phyloP scores from a whole-genome alignment of 805 yeast genomes.

The Candida endomychidarum region DNA sequence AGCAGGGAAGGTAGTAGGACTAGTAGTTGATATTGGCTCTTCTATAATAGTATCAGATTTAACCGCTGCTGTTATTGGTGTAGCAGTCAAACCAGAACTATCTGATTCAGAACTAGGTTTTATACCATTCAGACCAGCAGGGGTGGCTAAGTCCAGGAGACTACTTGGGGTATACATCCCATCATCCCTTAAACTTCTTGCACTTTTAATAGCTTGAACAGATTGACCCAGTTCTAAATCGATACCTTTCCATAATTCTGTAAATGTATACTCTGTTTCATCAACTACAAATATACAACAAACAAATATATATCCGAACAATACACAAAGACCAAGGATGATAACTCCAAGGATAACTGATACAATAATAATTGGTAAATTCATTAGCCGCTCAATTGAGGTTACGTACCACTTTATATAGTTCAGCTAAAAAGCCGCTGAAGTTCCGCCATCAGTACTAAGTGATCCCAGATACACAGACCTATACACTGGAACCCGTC shows the following conservation, averaged over 20 bases:
- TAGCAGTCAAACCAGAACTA: neutral
- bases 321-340: neutral
- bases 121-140: no score
- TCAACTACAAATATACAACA: slow-evolving; percentile 1
- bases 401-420: neutral
- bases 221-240: slow-evolving; percentile 6
- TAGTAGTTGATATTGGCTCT: no score
- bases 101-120: no score
- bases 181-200: no score
- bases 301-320: neutral
- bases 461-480: no score
- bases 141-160: no score
- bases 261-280: slow-evolving; percentile 4
- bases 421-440: no score
- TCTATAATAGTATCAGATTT: no score
- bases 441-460: no score
- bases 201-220: slow-evolving; percentile 2
- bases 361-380: neutral
- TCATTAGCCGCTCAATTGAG: slow-evolving; percentile 1
- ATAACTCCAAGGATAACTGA: slow-evolving; percentile 1
- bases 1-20: neutral
- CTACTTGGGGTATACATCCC: no score
- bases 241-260: neutral
- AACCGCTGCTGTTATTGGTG: neutral
- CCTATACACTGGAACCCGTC: no score